These are phyloP conservation scores for Datisca glomerata DNA, from an alignment of 306 rosid genomes.

Conservation along the genomic window DNA sequence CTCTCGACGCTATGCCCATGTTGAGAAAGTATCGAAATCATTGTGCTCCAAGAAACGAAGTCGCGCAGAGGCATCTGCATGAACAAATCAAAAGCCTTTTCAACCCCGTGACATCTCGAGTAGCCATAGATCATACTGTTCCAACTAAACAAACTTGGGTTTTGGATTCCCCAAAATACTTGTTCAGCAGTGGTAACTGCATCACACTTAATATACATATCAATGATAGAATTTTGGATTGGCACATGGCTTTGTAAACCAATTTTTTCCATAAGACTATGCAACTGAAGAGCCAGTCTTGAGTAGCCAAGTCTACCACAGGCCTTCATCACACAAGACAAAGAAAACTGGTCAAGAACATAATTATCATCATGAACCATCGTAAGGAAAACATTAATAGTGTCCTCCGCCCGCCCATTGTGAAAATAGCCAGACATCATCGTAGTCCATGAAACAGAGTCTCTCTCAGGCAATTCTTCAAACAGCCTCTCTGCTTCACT, in stretches of 20 bases:
- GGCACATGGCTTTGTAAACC: constrained; percentile 17
- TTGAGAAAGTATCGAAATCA: constrained; percentile 37
- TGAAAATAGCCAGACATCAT: constrained; percentile 49
- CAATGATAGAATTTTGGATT: constrained; percentile 37
- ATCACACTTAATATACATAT: constrained; percentile 51
- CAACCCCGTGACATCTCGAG: constrained; percentile 30
- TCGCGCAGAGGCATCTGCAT: constrained; percentile 41
- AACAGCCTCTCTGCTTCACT: constrained; percentile 30
- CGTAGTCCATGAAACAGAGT: constrained; percentile 49
- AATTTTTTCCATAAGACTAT: constrained; percentile 22
- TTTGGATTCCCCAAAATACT: constrained; percentile 23
- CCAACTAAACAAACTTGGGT: constrained; percentile 54
- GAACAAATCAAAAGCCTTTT: constrained; percentile 27
- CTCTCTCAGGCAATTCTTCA: constrained; percentile 43
- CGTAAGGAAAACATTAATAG: constrained; percentile 23
- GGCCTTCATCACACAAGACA: constrained; percentile 45
- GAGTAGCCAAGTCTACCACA: constrained; percentile 26
- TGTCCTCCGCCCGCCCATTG: constrained; percentile 17
- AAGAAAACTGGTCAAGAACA: constrained; percentile 23
- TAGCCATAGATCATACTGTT: constrained; percentile 55
- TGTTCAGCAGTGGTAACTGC: constrained; percentile 25
- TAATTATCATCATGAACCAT: constrained; percentile 16
- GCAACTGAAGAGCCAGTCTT: constrained; percentile 36
- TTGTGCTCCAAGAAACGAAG: constrained; percentile 38
- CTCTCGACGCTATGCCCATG: constrained; percentile 32